Evolutionary conservation across 371 early-diverging fungal genomes (phyloP).

Genomic region (Mucor racemosus): DNA sequence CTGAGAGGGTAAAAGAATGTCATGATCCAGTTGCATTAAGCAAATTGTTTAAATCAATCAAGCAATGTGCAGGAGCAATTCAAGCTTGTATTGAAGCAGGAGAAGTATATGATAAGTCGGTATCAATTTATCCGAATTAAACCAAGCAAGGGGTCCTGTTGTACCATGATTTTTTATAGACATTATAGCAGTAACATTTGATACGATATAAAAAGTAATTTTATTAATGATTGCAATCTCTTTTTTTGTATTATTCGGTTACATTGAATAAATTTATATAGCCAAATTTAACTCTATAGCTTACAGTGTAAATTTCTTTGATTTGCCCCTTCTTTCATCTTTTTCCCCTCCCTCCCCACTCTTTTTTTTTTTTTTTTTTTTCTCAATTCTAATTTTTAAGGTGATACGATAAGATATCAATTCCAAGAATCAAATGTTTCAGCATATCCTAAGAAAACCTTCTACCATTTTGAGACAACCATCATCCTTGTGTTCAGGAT

Average conservation of each 20-base stretch:
- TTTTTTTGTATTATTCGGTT: neutral
- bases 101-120: conserved; percentile 16
- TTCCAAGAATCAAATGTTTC: conserved; percentile 23
- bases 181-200: neutral
- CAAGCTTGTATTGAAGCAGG: conserved; percentile 33
- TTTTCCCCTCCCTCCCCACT: neutral
- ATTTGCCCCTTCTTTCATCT: neutral
- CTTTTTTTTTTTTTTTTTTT: neutral
- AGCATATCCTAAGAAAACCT: neutral
- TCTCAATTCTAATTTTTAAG: neutral
- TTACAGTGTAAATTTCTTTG: too few relatives aligned
- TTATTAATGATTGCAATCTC: neutral
- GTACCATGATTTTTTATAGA: neutral
- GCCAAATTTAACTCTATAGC: neutral
- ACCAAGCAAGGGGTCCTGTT: conserved; percentile 4
- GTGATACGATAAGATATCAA: conserved; percentile 22
- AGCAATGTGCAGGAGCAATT: conserved; percentile 37
- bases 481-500: conserved; percentile 12
- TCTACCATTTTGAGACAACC: neutral
- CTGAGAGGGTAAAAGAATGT: conserved; percentile 17
- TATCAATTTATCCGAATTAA: conserved; percentile 2
- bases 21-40: conserved; percentile 32
- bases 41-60: conserved; percentile 37
- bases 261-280: conserved; percentile 5
- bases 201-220: neutral